Conservation (phyloP, 768 basidiomycete genomes). For the Rhodotorula sphaerocarpa region DNA sequence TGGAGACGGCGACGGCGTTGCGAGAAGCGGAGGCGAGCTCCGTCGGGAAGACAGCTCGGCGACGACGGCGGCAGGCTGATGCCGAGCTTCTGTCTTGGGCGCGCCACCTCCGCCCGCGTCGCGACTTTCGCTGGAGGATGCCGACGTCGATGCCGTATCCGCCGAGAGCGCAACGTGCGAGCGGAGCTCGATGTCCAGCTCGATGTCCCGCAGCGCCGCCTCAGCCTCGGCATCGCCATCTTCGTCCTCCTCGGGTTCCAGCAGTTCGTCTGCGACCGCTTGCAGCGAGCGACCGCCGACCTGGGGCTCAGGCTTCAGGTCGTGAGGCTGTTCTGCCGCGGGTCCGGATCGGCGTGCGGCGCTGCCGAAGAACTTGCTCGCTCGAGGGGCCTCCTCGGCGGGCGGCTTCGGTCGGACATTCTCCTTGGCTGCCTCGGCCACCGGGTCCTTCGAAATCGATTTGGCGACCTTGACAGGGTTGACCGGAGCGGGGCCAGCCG, state of each 20-base stretch:
- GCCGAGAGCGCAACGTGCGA: not conserved
- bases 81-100: too few species aligned
- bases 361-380: slow-evolving; percentile 34
- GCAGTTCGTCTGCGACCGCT: not conserved
- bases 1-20: not conserved
- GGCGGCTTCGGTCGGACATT: too few species aligned
- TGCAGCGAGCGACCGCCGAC: too few species aligned
- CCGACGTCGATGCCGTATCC: not conserved
- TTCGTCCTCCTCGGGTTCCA: not conserved
- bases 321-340: too few species aligned
- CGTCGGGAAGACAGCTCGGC: too few species aligned
- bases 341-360: too few species aligned
- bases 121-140: too few species aligned
- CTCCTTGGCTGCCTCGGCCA: slow-evolving; percentile 5
- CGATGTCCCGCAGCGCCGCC: slow-evolving; percentile 13
- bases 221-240: slow-evolving; percentile 11
- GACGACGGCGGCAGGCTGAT: too few species aligned
- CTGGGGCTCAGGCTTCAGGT: too few species aligned
- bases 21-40: too few species aligned
- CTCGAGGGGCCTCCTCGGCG: not conserved
- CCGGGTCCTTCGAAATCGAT: not conserved
- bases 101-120: too few species aligned
- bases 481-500: not conserved
- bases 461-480: not conserved
- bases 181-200: slow-evolving; percentile 6